Evolutionary conservation across 2,329 filamentous ascomycete genomes (phyloP).

Genomic region (Claviceps sp.): DNA sequence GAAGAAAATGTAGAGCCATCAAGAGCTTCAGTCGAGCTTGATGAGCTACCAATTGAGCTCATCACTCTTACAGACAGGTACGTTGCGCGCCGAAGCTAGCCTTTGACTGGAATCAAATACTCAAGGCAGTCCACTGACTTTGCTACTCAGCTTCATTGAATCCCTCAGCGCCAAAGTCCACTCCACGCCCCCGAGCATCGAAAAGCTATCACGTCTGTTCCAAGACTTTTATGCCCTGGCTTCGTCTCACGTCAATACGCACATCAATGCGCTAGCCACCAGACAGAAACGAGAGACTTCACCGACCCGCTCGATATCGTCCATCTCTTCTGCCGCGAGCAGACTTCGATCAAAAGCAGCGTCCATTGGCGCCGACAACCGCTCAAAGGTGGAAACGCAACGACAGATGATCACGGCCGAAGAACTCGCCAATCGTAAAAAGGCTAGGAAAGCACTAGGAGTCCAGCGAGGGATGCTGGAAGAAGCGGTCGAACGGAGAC

Average conservation of each 20-base stretch:
- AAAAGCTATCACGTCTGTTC: conserved; percentile 72
- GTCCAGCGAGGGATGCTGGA: conserved; percentile 65
- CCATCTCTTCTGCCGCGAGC: conserved; percentile 42
- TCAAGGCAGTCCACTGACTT: neutral
- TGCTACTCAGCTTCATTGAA: conserved; percentile 62
- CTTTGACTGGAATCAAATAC: neutral
- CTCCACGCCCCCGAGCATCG: conserved; percentile 67
- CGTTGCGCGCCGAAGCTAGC: conserved; percentile 2
- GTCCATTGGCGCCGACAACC: conserved; percentile 39
- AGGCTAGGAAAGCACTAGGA: conserved; percentile 64
- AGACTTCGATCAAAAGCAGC: conserved; percentile 42
- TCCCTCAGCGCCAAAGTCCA: conserved; percentile 80
- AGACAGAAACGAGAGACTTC: conserved; percentile 57
- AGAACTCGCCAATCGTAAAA: conserved; percentile 70
- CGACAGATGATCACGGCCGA: conserved; percentile 86
- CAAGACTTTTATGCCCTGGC: conserved; percentile 86
- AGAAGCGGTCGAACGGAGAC: conserved; percentile 77
- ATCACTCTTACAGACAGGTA: conserved; percentile 81
- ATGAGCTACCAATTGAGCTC: conserved; percentile 88
- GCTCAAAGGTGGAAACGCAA: conserved; percentile 32
- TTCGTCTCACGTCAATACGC: conserved; percentile 70
- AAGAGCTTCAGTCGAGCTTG: conserved; percentile 55
- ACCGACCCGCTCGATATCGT: conserved; percentile 38
- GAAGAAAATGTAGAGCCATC: conserved; percentile 34
- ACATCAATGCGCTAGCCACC: conserved; percentile 68